phyloP scores from a whole-genome alignment of 75 land plant species.

The Pseudotsuga menziesii region DNA sequence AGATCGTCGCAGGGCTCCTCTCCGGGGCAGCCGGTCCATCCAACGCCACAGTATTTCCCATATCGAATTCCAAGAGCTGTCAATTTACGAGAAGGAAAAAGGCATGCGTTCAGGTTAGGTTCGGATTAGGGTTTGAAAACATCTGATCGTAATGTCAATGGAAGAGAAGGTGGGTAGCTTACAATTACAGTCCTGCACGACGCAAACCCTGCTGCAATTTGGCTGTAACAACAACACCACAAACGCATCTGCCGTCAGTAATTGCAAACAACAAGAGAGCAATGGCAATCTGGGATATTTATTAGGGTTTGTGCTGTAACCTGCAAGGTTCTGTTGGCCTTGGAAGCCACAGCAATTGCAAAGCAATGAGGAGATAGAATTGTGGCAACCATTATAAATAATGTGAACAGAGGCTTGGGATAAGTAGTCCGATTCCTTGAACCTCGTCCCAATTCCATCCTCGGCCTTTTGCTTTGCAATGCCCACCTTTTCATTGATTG shows the following conservation, averaged over 20 bases:
- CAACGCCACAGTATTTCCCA: constrained; percentile 85
- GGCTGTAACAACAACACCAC: background rate
- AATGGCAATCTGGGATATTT: background rate
- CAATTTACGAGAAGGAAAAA: too few species aligned
- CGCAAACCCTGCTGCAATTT: constrained; percentile 3
- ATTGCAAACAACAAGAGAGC: background rate
- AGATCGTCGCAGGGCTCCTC: constrained; percentile 87
- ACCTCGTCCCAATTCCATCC: too few species aligned
- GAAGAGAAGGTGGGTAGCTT: background rate
- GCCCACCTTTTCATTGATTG: too few species aligned
- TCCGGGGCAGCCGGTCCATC: constrained; percentile 73
- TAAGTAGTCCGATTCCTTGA: too few species aligned
- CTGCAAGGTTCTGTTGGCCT: constrained; percentile 6
- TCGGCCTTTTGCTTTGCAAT: too few species aligned
- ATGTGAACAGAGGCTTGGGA: too few species aligned
- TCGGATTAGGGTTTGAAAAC: too few species aligned
- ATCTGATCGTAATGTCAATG: background rate
- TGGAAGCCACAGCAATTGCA: background rate
- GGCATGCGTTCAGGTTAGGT: too few species aligned
- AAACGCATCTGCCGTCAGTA: background rate
- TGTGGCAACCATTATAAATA: too few species aligned
- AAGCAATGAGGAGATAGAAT: background rate
- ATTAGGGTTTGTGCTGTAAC: background rate
- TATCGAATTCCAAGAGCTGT: constrained; percentile 22
- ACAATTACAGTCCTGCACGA: constrained; percentile 7